Conservation (phyloP, 257 asterid genomes). For the Solanum ossicruentum region DNA sequence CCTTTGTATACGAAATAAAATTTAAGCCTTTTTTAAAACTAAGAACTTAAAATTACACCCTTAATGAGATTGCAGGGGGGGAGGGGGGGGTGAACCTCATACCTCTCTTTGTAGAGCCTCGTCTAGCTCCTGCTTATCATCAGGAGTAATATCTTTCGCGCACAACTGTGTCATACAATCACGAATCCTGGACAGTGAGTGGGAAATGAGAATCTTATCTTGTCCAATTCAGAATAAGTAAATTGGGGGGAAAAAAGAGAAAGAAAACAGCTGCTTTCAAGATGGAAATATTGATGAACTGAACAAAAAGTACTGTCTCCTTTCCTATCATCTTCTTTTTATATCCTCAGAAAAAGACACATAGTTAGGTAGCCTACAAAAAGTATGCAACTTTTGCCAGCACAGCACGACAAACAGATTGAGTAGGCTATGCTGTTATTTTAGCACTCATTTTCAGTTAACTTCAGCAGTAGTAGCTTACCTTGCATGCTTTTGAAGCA, state of each 20-base stretch:
- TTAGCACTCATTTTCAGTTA: neutral
- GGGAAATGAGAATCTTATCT: neutral
- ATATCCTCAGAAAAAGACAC: neutral
- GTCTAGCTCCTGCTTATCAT: conserved; percentile 90
- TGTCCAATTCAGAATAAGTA: neutral
- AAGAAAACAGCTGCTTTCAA: neutral
- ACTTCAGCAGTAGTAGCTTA: conserved; percentile 5
- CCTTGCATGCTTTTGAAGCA: conserved; percentile 96
- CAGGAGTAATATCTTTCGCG: conserved; percentile 84
- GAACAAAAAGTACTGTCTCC: neutral
- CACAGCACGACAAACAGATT: neutral
- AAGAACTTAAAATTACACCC: neutral
- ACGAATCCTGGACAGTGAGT: conserved; percentile 42
- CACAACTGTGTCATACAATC: conserved; percentile 69
- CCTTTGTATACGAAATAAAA: neutral
- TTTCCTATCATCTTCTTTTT: neutral
- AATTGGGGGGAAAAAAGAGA: neutral
- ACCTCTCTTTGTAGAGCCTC: conserved; percentile 97
- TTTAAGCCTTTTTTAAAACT: neutral
- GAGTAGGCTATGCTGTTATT: neutral
- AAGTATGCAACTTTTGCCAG: neutral
- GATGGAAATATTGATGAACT: neutral
- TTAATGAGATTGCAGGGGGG: neutral
- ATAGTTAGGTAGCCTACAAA: neutral
- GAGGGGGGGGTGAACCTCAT: neutral